Evolutionary conservation across 163 green algal species (phyloP).

Genomic region (Coccomyxa subellipsoidea): DNA sequence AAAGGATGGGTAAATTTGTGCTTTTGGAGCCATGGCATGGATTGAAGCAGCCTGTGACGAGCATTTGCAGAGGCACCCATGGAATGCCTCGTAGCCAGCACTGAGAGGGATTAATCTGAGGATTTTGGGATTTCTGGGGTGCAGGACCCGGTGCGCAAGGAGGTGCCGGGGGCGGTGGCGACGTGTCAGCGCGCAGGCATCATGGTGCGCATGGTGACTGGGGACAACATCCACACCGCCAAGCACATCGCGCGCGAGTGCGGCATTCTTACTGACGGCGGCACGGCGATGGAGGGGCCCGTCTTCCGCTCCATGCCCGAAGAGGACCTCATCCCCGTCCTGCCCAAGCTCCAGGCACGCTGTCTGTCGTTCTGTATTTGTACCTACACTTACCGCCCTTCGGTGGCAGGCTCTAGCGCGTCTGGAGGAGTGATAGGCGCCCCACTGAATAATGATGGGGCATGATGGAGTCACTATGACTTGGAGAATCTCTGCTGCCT

Average conservation of each 20-base stretch:
- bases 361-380: background rate
- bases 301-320: constrained; percentile 79
- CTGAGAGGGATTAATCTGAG: background rate
- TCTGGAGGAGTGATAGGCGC: no score
- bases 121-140: background rate
- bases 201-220: constrained; percentile 95
- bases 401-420: no score
- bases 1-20: no score
- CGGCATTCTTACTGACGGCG: constrained; percentile 82
- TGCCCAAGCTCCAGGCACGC: constrained; percentile 68
- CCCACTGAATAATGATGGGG: no score
- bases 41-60: no score
- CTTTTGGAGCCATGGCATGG: no score
- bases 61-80: no score
- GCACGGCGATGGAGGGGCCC: constrained; percentile 83
- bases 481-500: no score
- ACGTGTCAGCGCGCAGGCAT: constrained; percentile 88
- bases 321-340: constrained; percentile 67
- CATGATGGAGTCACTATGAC: no score
- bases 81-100: no score
- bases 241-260: constrained; percentile 93
- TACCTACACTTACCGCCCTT: no score
- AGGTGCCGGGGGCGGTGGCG: constrained; percentile 86
- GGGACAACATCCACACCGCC: constrained; percentile 96
- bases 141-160: constrained; percentile 83